Evolutionary conservation across 1,139 yeast species (phyloP).

Genomic region (Yamadazyma diospyri): DNA sequence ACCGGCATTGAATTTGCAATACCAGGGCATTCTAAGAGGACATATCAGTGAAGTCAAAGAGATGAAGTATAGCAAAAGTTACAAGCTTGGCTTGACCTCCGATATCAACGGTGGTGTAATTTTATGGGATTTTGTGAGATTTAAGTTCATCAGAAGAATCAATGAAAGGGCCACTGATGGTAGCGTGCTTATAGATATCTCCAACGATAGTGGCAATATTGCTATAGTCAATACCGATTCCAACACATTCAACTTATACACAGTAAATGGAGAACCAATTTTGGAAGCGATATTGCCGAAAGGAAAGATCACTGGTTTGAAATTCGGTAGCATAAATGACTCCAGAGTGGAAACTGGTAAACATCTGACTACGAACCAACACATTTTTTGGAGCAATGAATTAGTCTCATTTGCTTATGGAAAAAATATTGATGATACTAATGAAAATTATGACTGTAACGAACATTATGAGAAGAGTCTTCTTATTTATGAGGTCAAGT

Average conservation of each 20-base stretch:
- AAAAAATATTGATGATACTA: slow-evolving; percentile 4
- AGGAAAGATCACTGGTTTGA: slow-evolving; percentile 19
- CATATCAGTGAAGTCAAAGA: slow-evolving; percentile 44
- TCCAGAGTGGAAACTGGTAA: slow-evolving; percentile 25
- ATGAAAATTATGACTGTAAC: slow-evolving; percentile 7
- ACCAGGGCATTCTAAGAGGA: slow-evolving; percentile 49
- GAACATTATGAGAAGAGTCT: slow-evolving; percentile 12
- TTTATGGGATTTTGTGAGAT: slow-evolving; percentile 58
- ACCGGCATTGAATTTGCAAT: slow-evolving; percentile 33
- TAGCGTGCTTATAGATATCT: slow-evolving; percentile 38
- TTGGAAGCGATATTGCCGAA: slow-evolving; percentile 17
- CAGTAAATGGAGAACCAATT: slow-evolving; percentile 53
- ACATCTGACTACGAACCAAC: slow-evolving; percentile 22
- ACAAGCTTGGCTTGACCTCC: slow-evolving; percentile 48
- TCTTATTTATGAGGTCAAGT: slow-evolving; percentile 26
- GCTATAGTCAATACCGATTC: slow-evolving; percentile 27
- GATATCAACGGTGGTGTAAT: slow-evolving; percentile 50
- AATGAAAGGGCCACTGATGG: slow-evolving; percentile 11
- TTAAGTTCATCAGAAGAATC: slow-evolving; percentile 46
- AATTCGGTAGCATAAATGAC: slow-evolving; percentile 33
- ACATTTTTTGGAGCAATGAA: slow-evolving; percentile 40
- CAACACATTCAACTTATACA: slow-evolving; percentile 34
- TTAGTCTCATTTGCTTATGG: slow-evolving; percentile 20
- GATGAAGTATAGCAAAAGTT: slow-evolving; percentile 46
- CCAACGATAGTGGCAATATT: slow-evolving; percentile 55